Conservation (phyloP, 176 grass and related monocot species). For the Zizania latifolia region DNA sequence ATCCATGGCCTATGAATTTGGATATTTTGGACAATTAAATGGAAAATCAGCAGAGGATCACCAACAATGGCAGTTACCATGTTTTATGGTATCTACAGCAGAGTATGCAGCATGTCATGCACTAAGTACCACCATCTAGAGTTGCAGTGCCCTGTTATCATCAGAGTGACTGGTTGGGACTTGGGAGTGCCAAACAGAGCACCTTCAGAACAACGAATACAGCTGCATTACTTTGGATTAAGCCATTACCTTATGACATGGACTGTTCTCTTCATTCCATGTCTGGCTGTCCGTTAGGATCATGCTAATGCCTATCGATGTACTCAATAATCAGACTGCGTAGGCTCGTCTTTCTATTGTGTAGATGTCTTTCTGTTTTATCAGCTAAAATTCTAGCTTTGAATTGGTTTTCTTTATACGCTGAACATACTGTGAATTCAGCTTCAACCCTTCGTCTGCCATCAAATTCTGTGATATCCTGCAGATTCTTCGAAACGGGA, state of each 20-base stretch:
- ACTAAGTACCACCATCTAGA: not conserved
- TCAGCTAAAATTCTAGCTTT: not conserved
- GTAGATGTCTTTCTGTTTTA: not conserved
- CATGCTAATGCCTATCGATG: not conserved
- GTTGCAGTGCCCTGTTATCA: not conserved
- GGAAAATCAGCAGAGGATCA: not conserved
- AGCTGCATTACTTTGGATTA: not conserved
- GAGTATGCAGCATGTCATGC: not conserved
- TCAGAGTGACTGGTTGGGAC: not conserved
- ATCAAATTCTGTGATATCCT: slow-evolving; percentile 11
- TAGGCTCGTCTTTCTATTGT: not conserved
- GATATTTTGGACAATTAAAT: not conserved
- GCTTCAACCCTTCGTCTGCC: not conserved
- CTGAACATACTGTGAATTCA: not conserved
- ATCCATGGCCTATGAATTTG: not conserved
- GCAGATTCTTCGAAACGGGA: not conserved
- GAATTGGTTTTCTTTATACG: not conserved
- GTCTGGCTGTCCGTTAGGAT: not conserved
- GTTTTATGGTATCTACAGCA: not conserved
- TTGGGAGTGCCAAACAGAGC: not conserved
- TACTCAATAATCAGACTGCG: not conserved
- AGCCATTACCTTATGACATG: not conserved
- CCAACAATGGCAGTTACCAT: not conserved
- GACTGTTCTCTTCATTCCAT: not conserved
- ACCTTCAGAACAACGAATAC: not conserved